These are phyloP conservation scores for Ophioceras dolichostomum DNA, from an alignment of 2,329 filamentous ascomycete species.

Conservation along the genomic window DNA sequence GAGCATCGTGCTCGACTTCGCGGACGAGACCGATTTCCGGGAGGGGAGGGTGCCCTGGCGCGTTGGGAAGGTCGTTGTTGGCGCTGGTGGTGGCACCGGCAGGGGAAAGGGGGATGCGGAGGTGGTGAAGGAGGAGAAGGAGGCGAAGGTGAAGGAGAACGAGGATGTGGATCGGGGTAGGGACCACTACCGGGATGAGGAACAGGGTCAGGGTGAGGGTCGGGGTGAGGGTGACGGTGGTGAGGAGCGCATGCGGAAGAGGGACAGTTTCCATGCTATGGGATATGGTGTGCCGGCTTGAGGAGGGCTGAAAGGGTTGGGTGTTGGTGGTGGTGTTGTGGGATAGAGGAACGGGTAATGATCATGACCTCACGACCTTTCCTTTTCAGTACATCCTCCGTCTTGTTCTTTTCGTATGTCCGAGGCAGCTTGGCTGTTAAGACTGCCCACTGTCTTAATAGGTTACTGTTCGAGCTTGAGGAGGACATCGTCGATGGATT, in stretches of 20 bases:
- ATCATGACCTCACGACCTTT: too few species aligned
- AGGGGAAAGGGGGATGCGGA: neutral
- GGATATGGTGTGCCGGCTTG: neutral
- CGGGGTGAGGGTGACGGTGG: neutral
- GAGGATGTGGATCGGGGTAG: neutral
- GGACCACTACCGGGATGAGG: neutral
- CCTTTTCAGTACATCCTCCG: too few species aligned
- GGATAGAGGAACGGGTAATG: too few species aligned
- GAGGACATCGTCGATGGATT: too few species aligned
- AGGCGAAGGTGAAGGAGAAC: neutral
- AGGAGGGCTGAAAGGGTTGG: neutral
- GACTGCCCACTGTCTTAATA: too few species aligned
- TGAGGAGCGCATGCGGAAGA: neutral
- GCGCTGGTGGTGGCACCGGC: neutral
- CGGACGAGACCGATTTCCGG: neutral
- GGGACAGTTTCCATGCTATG: neutral
- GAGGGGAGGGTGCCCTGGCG: conserved; percentile 1
- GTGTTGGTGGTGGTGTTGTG: too few species aligned
- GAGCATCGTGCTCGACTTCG: conserved; percentile 5
- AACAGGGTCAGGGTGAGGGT: neutral
- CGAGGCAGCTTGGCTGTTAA: too few species aligned
- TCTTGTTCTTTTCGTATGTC: too few species aligned
- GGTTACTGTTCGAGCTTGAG: too few species aligned
- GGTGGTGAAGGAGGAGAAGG: neutral
- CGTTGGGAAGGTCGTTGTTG: neutral